Percentiles rank a stretch among this genome's conserved stretches.
Evolutionary conservation across 2,329 filamentous ascomycete species (phyloP).

Genomic region (Hymenoscyphus fructigenus): DNA sequence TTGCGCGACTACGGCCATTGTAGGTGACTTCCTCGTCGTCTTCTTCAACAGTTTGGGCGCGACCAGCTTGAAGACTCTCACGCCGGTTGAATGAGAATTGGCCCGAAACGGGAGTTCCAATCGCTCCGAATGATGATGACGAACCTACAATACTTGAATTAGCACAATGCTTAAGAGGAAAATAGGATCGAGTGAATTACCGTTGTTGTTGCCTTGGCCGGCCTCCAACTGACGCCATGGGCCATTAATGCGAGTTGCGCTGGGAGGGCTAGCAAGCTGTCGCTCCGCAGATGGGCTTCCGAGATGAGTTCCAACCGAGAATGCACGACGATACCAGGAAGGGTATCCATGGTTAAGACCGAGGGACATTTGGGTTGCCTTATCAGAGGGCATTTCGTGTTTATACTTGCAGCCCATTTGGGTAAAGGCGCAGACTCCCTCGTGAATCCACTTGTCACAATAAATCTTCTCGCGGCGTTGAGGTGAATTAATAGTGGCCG

Average conservation of each 20-base stretch:
- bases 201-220: neutral
- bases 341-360: slow-evolving; percentile 69
- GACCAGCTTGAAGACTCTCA: neutral
- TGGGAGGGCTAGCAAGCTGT: neutral
- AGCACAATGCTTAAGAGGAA: neutral
- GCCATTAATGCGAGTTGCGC: neutral
- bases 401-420: slow-evolving; percentile 87
- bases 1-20: neutral
- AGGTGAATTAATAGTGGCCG: neutral
- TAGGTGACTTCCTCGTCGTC: slow-evolving; percentile 8
- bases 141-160: neutral
- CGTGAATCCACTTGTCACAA: slow-evolving; percentile 88
- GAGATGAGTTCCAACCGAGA: neutral
- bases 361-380: slow-evolving; percentile 62
- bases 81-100: neutral
- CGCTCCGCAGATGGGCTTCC: neutral
- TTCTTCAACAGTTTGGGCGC: neutral
- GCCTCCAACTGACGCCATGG: slow-evolving; percentile 16
- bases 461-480: slow-evolving; percentile 60
- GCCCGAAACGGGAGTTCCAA: neutral
- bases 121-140: neutral
- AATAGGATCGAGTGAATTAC: neutral
- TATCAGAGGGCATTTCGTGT: slow-evolving; percentile 81
- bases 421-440: slow-evolving; percentile 79
- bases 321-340: slow-evolving; percentile 46